Evolutionary conservation across 768 basidiomycete genomes (phyloP).

Genomic region (Mycena vulgaris): DNA sequence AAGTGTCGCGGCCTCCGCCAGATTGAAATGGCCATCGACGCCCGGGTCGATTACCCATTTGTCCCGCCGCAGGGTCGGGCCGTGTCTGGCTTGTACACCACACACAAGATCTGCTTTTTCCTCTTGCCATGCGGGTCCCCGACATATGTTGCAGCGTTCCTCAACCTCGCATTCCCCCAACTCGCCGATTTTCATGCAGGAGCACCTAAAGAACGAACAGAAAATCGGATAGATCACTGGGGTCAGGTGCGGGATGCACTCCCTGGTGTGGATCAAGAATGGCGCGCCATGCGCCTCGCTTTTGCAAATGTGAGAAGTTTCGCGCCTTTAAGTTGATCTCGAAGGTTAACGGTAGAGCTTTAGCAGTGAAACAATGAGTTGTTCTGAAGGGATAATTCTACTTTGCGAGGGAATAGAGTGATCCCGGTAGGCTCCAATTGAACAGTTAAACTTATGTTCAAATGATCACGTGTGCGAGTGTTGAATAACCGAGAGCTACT

Average conservation of each 20-base stretch:
- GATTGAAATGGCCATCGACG: neutral
- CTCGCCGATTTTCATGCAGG: constrained; percentile 1
- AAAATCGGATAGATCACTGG: neutral
- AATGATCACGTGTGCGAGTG: no score
- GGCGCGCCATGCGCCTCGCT: neutral
- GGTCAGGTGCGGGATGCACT: neutral
- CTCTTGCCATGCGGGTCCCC: neutral
- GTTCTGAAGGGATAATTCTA: no score
- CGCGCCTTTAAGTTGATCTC: no score
- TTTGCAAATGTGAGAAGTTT: neutral
- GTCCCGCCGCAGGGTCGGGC: neutral
- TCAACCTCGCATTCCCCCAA: constrained; percentile 8
- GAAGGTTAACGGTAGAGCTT: no score
- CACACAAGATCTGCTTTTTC: neutral
- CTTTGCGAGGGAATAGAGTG: no score
- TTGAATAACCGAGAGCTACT: no score
- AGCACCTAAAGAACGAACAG: neutral
- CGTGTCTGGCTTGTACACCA: neutral
- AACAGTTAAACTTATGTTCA: no score
- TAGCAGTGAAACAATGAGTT: no score
- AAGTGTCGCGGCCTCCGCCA: neutral
- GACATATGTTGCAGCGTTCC: neutral
- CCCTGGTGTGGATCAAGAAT: neutral
- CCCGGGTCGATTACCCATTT: neutral
- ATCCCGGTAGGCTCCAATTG: no score